Evolutionary conservation across 2,329 filamentous ascomycete genomes (phyloP).

Genomic region (Corinectria fuckeliana): DNA sequence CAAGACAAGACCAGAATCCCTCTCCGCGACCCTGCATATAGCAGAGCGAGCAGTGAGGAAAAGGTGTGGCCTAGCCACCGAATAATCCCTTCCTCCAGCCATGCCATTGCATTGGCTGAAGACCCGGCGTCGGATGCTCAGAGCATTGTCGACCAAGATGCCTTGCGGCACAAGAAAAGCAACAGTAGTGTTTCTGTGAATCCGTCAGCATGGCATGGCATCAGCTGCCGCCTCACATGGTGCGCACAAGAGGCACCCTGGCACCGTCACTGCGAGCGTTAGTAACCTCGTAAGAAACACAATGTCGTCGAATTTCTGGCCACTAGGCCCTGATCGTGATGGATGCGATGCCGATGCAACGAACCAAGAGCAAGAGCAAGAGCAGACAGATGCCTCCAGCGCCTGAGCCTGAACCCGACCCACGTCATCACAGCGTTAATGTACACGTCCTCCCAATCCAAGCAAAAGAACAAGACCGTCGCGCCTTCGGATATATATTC

Average conservation of each 20-base stretch:
- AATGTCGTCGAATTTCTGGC: constrained; percentile 36
- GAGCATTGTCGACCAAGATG: constrained; percentile 3
- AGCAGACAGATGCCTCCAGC: constrained; percentile 22
- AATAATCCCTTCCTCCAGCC: constrained; percentile 27
- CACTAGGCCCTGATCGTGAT: constrained; percentile 33
- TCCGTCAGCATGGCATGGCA: constrained; percentile 14
- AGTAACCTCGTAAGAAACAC: constrained; percentile 30
- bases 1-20: constrained; percentile 35
- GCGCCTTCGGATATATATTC: constrained; percentile 16
- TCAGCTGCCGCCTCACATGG: constrained; percentile 19
- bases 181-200: constrained; percentile 3
- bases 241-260: constrained; percentile 15
- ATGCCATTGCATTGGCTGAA: constrained; percentile 16
- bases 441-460: constrained; percentile 28
- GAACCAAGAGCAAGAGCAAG: constrained; percentile 16
- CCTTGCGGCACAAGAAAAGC: constrained; percentile 1
- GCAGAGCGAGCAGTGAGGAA: constrained; percentile 61
- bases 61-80: constrained; percentile 41
- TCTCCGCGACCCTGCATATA: constrained; percentile 57
- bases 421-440: constrained; percentile 35
- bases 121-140: constrained; percentile 15
- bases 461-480: constrained; percentile 8
- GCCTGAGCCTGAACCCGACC: constrained; percentile 29
- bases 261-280: constrained; percentile 41
- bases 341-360: constrained; percentile 21